phyloP scores from a whole-genome alignment of 1,284 basidiomycete genomes.

The Ustilago hordei region DNA sequence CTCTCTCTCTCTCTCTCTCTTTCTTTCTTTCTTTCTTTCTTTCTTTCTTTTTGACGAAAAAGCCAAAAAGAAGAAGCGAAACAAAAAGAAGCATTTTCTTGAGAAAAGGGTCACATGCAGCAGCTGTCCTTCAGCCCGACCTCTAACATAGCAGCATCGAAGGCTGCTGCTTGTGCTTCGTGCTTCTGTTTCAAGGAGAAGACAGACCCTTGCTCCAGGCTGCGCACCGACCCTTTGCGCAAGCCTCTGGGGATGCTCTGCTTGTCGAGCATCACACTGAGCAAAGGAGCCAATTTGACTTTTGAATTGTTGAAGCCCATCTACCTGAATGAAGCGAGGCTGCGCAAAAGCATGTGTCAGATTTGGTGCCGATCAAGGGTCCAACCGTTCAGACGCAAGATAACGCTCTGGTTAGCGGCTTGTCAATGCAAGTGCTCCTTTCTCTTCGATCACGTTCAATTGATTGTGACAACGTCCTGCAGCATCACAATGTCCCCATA shows the following conservation, averaged over 20 bases:
- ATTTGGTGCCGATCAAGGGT: slow-evolving; percentile 2
- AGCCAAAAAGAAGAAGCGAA: not conserved
- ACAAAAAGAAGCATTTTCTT: slow-evolving; percentile 2
- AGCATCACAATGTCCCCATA: not conserved
- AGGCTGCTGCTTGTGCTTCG: not conserved
- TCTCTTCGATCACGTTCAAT: too few species aligned
- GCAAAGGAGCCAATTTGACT: too few species aligned
- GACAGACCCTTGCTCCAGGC: not conserved
- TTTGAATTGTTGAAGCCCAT: too few species aligned
- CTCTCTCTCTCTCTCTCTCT: not conserved
- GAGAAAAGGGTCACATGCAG: not conserved
- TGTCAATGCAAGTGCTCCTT: too few species aligned
- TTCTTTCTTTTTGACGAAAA: not conserved
- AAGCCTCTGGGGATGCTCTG: too few species aligned
- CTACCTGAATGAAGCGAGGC: not conserved
- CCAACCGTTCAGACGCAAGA: not conserved
- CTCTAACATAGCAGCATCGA: not conserved
- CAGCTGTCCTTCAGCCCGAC: not conserved
- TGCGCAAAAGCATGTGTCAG: not conserved
- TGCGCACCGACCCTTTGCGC: not conserved
- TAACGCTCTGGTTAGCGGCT: not conserved
- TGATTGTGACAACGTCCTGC: not conserved
- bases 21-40: not conserved
- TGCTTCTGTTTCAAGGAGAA: not conserved
- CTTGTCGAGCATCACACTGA: too few species aligned